Base-by-base conservation (phyloP, 371 early-diverging fungal genomes). In the Batkoa obscura region DNA sequence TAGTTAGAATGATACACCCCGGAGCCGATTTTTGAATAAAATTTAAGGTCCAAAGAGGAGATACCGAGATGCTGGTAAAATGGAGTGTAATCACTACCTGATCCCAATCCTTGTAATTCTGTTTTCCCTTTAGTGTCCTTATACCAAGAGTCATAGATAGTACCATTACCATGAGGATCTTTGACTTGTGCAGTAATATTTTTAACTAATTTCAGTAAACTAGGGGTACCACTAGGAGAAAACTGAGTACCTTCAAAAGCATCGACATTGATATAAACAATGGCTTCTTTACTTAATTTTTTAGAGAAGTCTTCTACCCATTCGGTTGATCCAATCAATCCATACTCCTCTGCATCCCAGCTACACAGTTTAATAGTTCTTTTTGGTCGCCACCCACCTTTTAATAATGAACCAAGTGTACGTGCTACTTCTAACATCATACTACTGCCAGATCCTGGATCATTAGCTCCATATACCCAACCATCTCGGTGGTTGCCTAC, bases 341-440 rank as follows among this genome's bases (percentile, higher is more conserved):
- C 53, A 23, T 53, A 53, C 15, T 53, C 53, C 39, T 53, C 53
- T 9, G 53, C 53, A 38, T 53, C 53, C 53, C 53, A 53, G 53
- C 53, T 53, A 17, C 53, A 53, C 39, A 53, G 35, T 23, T 53
- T 53, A 13, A 53, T 35, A 13, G 53, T 53, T 23, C 53, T 36
- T 5, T 39, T 5, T 3, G 53, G 53, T 8, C 34, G 17, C 53
- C 53, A 53, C 9, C 53, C 53, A 6, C 53, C 38, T 8, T 35
- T 53, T 13, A 33, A 6, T 13, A 53, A 34, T 6, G n/a, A 35
- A 3, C 53, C 53, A 5, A 53, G 39, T 2, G 36, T 35, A 13
- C 36, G 53, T 15, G 53, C 53, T 3, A 53, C 39, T 53, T 53
- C 53, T 5, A 53, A 39, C 10, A 53, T 6, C 6, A 39, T 10